Percentiles rank a stretch among this genome's conserved stretches.
Conservation (phyloP, 306 rosid genomes). For the Glycine soja region DNA sequence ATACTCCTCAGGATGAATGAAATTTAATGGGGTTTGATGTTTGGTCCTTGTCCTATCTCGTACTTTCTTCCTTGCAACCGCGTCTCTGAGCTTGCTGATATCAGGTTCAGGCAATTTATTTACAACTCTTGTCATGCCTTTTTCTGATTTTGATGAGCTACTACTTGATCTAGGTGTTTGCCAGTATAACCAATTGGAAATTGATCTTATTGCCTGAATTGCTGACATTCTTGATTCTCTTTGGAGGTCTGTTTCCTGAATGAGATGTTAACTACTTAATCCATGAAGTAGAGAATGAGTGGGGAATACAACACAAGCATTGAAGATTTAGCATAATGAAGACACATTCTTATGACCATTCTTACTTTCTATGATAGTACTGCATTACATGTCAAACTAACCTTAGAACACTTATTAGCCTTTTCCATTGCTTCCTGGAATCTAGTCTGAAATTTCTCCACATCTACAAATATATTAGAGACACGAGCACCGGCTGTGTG, state of each 20-base stretch:
- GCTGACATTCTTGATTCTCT: constrained; percentile 80
- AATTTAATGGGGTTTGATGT: constrained; percentile 41
- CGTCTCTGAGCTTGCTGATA: constrained; percentile 69
- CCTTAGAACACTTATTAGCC: constrained; percentile 59
- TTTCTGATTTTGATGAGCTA: constrained; percentile 42
- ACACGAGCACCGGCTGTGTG: constrained; percentile 71
- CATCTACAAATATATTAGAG: constrained; percentile 82
- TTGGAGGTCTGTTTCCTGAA: constrained; percentile 71
- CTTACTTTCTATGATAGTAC: not conserved
- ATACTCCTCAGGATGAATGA: constrained; percentile 57
- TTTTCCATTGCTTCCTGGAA: constrained; percentile 65
- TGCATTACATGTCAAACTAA: constrained; percentile 42
- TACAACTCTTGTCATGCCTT: constrained; percentile 44
- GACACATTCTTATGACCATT: not conserved
- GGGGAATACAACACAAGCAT: not conserved
- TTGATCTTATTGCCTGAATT: constrained; percentile 84
- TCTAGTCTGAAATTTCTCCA: constrained; percentile 78
- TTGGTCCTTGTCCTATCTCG: constrained; percentile 45
- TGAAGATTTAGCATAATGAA: not conserved
- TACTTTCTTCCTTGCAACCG: constrained; percentile 70
- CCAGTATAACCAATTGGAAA: constrained; percentile 95
- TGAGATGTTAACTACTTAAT: constrained; percentile 6
- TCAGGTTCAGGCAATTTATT: constrained; percentile 54
- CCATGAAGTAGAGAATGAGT: constrained; percentile 15
- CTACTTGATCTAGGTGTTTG: constrained; percentile 54